A percentile compares a stretch with the other conserved stretches of the same genome.
Conservation (phyloP, 805 yeast species). For the Candida sphagnicola region DNA sequence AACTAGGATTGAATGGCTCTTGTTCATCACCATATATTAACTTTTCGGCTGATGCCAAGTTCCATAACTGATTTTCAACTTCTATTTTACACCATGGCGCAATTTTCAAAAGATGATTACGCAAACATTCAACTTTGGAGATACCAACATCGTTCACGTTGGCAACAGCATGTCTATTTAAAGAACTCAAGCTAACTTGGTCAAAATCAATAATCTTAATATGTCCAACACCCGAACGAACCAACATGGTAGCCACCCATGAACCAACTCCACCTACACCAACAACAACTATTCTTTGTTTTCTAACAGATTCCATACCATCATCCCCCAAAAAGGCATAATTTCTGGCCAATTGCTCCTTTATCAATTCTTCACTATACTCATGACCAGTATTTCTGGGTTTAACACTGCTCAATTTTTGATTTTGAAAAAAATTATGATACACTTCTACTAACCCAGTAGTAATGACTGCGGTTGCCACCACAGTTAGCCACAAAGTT, state of each 20-base stretch:
- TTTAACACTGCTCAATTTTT: neutral
- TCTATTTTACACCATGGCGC: constrained; percentile 96
- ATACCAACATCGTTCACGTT: constrained; percentile 88
- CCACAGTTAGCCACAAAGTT: constrained; percentile 14
- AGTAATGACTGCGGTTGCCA: constrained; percentile 30
- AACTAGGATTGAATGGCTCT: constrained; percentile 55
- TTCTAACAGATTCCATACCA: constrained; percentile 71
- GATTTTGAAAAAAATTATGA: constrained; percentile 19
- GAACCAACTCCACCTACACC: constrained; percentile 99
- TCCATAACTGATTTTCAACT: constrained; percentile 76
- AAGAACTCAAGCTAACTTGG: constrained; percentile 87
- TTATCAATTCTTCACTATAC: constrained; percentile 63
- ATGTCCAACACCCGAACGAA: constrained; percentile 83
- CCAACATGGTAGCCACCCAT: constrained; percentile 88
- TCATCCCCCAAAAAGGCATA: constrained; percentile 87
- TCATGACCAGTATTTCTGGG: constrained; percentile 6
- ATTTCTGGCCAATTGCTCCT: constrained; percentile 91
- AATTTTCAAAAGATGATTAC: constrained; percentile 59
- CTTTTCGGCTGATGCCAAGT: constrained; percentile 56
- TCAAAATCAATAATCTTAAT: constrained; percentile 88
- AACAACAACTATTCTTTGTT: constrained; percentile 68
- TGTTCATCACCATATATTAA: constrained; percentile 40
- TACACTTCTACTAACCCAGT: constrained; percentile 32
- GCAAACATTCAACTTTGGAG: constrained; percentile 80
- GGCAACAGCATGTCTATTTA: constrained; percentile 95